Evolutionary conservation across 2,329 filamentous ascomycete species (phyloP).

Genomic region (Coniochaeta sp.): DNA sequence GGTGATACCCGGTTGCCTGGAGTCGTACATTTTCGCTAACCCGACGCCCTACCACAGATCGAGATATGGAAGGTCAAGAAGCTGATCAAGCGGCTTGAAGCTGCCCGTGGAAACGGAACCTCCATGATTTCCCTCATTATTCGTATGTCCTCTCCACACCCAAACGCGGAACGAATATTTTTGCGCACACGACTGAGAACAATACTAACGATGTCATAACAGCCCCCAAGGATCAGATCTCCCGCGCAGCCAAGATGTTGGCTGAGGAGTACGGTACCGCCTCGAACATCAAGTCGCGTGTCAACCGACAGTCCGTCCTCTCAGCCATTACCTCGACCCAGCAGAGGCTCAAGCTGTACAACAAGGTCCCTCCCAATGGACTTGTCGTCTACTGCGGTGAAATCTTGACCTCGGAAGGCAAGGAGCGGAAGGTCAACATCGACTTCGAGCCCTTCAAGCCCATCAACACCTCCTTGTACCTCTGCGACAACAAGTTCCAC

Average conservation of each 20-base stretch:
- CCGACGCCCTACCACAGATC: constrained; percentile 38
- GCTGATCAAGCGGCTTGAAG: constrained; percentile 96
- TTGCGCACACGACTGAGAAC: background rate
- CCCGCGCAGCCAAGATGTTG: constrained; percentile 96
- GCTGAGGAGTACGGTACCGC: constrained; percentile 99
- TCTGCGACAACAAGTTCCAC: constrained; percentile 99
- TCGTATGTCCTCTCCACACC: constrained; percentile 60
- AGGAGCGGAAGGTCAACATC: constrained; percentile 99
- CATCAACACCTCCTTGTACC: constrained; percentile 98
- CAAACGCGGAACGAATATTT: too few relatives aligned
- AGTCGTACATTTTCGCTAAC: constrained; percentile 5
- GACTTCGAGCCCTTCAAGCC: constrained; percentile 99
- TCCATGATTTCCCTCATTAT: constrained; percentile 99
- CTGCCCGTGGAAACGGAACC: constrained; percentile 95
- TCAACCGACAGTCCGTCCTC: constrained; percentile 95
- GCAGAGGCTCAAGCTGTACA: constrained; percentile 97
- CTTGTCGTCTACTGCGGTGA: constrained; percentile 99
- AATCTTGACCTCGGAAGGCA: constrained; percentile 98
- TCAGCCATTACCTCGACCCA: constrained; percentile 99
- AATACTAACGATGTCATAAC: constrained; percentile 10
- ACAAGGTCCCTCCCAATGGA: constrained; percentile 96
- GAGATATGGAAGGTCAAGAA: constrained; percentile 99
- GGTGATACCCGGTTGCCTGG: background rate
- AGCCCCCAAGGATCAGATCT: constrained; percentile 98
- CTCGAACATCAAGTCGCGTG: constrained; percentile 98